phyloP scores from a whole-genome alignment of 2,329 filamentous ascomycete genomes.

The Cercospora nicotianae region DNA sequence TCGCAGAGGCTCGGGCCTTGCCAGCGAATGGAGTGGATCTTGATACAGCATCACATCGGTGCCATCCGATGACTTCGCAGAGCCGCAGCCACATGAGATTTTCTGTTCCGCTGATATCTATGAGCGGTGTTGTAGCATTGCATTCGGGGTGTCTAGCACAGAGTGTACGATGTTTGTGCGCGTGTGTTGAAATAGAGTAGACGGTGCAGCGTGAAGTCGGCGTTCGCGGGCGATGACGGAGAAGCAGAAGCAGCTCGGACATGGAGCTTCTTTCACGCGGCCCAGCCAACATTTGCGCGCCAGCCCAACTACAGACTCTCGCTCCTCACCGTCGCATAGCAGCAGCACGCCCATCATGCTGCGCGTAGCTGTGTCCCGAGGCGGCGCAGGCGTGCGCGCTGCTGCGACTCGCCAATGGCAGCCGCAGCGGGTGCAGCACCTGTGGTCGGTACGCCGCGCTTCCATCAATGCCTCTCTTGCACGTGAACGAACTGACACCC shows the following conservation, averaged over 20 bases:
- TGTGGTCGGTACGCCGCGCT: conserved; percentile 1
- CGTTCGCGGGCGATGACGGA: neutral
- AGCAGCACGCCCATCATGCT: conserved; percentile 23
- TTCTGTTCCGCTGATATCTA: neutral
- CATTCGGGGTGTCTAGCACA: neutral
- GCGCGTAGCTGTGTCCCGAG: conserved; percentile 28
- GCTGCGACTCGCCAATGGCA: conserved; percentile 24
- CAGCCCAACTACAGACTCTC: neutral
- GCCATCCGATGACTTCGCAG: neutral
- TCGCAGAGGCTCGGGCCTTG: neutral
- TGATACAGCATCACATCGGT: neutral
- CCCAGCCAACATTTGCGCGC: conserved; percentile 2
- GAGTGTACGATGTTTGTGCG: neutral
- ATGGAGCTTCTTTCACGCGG: neutral
- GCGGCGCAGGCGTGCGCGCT: conserved; percentile 17
- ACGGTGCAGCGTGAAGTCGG: neutral
- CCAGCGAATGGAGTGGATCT: neutral
- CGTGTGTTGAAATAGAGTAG: neutral
- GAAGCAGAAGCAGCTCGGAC: neutral
- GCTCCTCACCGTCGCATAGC: conserved; percentile 1
- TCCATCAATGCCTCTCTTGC: neutral
- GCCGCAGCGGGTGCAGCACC: conserved; percentile 14
- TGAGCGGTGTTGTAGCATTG: neutral
- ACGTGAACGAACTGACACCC: neutral
- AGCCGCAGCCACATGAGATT: neutral